Conservation (phyloP, 306 rosid species). For the Sechiopsis laciniata region DNA sequence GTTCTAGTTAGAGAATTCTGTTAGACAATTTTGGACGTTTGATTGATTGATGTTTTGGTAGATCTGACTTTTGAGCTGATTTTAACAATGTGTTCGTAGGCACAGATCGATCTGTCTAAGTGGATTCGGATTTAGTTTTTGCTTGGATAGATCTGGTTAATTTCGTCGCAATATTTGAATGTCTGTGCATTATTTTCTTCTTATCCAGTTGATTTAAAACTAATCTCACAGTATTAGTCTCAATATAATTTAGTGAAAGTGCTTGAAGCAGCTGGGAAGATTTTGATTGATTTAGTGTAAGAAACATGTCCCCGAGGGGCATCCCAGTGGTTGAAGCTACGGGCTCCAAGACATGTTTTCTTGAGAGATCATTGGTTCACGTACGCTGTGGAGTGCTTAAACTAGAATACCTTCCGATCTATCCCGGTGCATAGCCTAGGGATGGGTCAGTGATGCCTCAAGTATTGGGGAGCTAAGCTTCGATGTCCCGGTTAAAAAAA, state of each 20-base stretch:
- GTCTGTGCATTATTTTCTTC: not conserved
- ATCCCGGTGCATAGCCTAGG: too few species aligned
- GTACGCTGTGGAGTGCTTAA: too few species aligned
- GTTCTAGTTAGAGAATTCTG: not conserved
- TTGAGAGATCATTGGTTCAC: too few species aligned
- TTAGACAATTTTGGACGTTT: not conserved
- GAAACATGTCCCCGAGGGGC: too few species aligned
- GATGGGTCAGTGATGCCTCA: too few species aligned
- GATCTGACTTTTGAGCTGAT: conserved; percentile 19
- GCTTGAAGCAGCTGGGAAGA: not conserved
- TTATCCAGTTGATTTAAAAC: not conserved
- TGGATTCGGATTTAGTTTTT: conserved; percentile 17
- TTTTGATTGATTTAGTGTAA: too few species aligned
- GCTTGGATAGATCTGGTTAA: not conserved
- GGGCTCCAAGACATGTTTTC: too few species aligned
- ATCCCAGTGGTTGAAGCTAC: too few species aligned
- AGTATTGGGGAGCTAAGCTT: too few species aligned
- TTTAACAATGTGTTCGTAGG: conserved; percentile 1
- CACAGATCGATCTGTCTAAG: conserved; percentile 15
- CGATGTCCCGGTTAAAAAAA: too few species aligned
- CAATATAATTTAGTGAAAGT: not conserved
- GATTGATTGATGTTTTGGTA: not conserved
- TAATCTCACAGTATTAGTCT: not conserved
- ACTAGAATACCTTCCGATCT: too few species aligned
- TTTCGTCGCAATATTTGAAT: not conserved